phyloP scores from a whole-genome alignment of 2,329 filamentous ascomycete genomes.

The Herpotrichia juniperi region DNA sequence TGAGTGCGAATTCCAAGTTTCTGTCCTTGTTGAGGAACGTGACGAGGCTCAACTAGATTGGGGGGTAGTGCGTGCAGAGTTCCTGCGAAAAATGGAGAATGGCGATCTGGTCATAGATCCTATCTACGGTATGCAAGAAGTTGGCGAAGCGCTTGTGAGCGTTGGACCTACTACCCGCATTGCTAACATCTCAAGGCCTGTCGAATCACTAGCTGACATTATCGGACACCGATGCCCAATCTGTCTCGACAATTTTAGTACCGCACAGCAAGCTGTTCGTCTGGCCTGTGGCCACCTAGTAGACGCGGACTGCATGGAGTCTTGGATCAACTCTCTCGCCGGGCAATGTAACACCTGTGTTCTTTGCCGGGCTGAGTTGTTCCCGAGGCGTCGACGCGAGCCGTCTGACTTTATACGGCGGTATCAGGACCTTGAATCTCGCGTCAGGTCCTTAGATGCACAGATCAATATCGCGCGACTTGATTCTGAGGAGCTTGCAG shows the following conservation, averaged over 20 bases:
- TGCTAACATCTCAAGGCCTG: background rate
- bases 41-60: background rate
- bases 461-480: background rate
- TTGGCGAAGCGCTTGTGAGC: background rate
- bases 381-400: background rate
- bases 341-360: background rate
- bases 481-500: background rate
- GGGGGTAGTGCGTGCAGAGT: background rate
- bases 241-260: background rate
- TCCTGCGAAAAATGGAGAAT: background rate
- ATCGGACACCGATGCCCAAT: background rate
- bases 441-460: too few relatives aligned
- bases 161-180: background rate
- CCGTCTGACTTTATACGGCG: background rate
- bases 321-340: background rate
- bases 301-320: background rate
- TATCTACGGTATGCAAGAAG: too few relatives aligned
- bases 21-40: background rate
- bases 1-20: background rate
- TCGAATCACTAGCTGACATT: background rate
- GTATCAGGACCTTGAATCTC: background rate
- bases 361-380: background rate
- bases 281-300: background rate
- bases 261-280: background rate
- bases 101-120: background rate